A percentile compares a stretch with the other conserved stretches of the same genome.
These are phyloP conservation scores for Scenedesmus sp. DNA, from an alignment of 163 green algal genomes.

Conservation along the genomic window DNA sequence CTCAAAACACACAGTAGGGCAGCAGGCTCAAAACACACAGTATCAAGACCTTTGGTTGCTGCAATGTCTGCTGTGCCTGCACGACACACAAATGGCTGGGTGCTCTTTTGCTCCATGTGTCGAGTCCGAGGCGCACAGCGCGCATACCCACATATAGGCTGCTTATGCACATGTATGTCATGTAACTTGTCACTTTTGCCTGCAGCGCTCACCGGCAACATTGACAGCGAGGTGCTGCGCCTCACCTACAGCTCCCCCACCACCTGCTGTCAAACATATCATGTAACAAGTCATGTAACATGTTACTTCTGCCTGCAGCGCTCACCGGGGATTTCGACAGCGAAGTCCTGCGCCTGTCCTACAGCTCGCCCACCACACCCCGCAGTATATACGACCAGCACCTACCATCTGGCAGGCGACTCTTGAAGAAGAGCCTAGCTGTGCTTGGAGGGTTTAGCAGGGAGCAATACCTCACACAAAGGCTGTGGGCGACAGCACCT, in stretches of 20 bases:
- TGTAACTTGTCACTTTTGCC: neutral
- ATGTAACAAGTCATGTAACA: neutral
- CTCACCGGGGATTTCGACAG: conserved; percentile 77
- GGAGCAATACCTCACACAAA: conserved; percentile 81
- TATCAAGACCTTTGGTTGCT: too few relatives aligned
- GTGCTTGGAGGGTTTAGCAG: conserved; percentile 87
- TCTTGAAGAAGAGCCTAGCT: conserved; percentile 79
- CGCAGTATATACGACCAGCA: conserved; percentile 84
- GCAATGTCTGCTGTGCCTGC: too few relatives aligned
- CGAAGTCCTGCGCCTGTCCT: conserved; percentile 81
- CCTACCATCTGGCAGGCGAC: conserved; percentile 58
- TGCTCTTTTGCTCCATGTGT: conserved; percentile 80
- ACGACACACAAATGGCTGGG: conserved; percentile 43
- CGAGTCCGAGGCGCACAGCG: conserved; percentile 70
- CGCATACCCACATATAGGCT: too few relatives aligned
- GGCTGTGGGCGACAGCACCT: conserved; percentile 77
- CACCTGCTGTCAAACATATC: neutral
- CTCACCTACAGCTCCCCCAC: conserved; percentile 55
- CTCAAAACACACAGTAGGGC: too few relatives aligned
- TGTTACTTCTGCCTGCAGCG: conserved; percentile 44
- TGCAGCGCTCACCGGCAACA: conserved; percentile 71
- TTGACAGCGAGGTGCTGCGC: conserved; percentile 78
- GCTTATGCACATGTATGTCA: neutral
- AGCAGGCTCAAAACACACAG: too few relatives aligned
- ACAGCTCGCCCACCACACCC: conserved; percentile 84